A percentile compares a stretch with the other conserved stretches of the same genome.
Conservation (phyloP, 352 stramenopile genomes). For the Phytophthora macrochlamydospora region DNA sequence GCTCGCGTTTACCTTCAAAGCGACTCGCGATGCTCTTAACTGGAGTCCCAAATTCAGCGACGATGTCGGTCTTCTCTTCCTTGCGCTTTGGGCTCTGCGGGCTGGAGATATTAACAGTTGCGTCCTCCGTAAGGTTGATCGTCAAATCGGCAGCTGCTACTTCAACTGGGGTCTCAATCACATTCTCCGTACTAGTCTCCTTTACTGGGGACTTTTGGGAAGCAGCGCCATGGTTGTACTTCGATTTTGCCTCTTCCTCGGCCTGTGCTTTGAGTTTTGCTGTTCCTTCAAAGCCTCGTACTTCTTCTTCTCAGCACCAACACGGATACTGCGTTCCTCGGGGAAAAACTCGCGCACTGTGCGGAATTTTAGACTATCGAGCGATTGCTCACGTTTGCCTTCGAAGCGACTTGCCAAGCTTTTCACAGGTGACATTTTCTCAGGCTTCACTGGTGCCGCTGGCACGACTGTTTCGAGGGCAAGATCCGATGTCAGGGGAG, state of each 20-base stretch:
- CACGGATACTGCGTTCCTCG: conserved; percentile 38
- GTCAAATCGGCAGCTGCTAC: background rate
- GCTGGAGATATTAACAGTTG: conserved; percentile 12
- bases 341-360: conserved; percentile 48
- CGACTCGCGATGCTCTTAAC: conserved; percentile 69
- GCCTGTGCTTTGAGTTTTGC: conserved; percentile 35
- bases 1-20: conserved; percentile 69
- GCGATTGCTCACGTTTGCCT: conserved; percentile 39
- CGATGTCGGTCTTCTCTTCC: conserved; percentile 1
- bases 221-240: conserved; percentile 28
- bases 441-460: conserved; percentile 9
- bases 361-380: conserved; percentile 45
- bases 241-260: conserved; percentile 38
- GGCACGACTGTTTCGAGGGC: background rate
- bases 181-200: background rate
- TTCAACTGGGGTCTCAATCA: background rate
- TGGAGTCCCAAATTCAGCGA: conserved; percentile 25
- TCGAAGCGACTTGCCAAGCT: conserved; percentile 48
- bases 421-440: conserved; percentile 45
- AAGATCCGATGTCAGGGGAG: conserved; percentile 9
- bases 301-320: conserved; percentile 44
- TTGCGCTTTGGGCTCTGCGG: background rate
- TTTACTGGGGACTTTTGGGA: conserved; percentile 25
- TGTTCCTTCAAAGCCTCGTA: conserved; percentile 38
- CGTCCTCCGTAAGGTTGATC: background rate